Base-by-base conservation (phyloP, 2,329 filamentous ascomycete genomes). In the Aureobasidium sp. region DNA sequence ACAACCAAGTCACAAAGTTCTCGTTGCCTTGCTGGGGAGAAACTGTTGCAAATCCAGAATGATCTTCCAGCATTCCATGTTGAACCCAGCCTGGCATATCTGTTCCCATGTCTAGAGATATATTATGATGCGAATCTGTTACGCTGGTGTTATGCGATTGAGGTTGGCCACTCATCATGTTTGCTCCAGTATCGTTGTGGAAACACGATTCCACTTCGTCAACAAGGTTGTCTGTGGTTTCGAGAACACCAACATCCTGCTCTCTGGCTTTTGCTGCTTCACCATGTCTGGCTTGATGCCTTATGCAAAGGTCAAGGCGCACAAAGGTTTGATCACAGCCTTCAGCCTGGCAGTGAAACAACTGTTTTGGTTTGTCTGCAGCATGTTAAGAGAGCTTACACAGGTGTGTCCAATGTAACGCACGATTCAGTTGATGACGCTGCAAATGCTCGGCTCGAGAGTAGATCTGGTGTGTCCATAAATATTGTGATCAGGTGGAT, bases 401-500 rank as follows among this genome's bases (percentile, higher is more conserved):
- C 47, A 8, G 4, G 2, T 34, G 8, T 52, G 13, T 37, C 20
- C 23, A n/a, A 42, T 13, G 20, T 36, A 23, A 77, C 84, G 74
- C 80, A 90, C 87, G 93, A 72, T 97, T 97, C 66, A 97, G 78
- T 77, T 96, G 91, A 75, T 97, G 92, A 42, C 92, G 87, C 76
- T 96, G 95, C 78, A 97, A 79, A 78, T 97, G 92, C 76, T 97
- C 92, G 5, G 91, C 92, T 72, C 92, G 85, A 26, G 92, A 96
- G 74, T 97, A 97, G 73, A 88, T 94, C 79, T 96, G 32, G 27
- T 23, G 23, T 15, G 17, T 42, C n/a, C 23, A 15, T 44, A 34
- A 29, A 41, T 29, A 17, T 13, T 23, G 17, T 2, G 36, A 13
- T 17, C 1, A 26, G 17, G 5, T 10, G n/a, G 5, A 10, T 12